These are phyloP conservation scores for Kazachstania sp. DNA, from an alignment of 1,139 yeast genomes.

Conservation along the genomic window DNA sequence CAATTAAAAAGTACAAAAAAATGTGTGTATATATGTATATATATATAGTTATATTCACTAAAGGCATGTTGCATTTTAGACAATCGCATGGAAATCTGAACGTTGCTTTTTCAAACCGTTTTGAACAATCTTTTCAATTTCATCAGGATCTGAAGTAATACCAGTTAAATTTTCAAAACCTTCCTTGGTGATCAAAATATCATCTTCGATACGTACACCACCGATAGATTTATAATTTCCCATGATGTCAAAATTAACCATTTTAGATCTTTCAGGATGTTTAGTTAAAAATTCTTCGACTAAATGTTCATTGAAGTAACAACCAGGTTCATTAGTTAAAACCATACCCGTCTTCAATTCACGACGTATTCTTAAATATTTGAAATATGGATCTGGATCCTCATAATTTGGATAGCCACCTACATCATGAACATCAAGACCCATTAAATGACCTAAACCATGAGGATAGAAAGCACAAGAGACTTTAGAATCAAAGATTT, in stretches of 20 bases:
- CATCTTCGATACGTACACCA: constrained; percentile 95
- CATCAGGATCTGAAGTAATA: constrained; percentile 76
- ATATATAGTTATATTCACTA: not conserved
- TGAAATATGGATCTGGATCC: constrained; percentile 67
- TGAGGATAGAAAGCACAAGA: constrained; percentile 86
- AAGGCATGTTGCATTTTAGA: constrained; percentile 2
- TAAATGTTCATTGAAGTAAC: constrained; percentile 78
- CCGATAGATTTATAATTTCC: constrained; percentile 81
- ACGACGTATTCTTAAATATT: constrained; percentile 75
- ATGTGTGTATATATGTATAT: not conserved
- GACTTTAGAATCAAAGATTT: constrained; percentile 59
- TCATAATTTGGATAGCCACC: constrained; percentile 81
- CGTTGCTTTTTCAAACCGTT: constrained; percentile 60
- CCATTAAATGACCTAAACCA: constrained; percentile 88
- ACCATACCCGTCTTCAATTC: constrained; percentile 68
- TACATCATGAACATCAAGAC: constrained; percentile 94
- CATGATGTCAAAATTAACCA: constrained; percentile 55
- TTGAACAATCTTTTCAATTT: constrained; percentile 67
- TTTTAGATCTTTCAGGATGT: constrained; percentile 49
- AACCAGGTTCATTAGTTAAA: constrained; percentile 91
- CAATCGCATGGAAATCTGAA: constrained; percentile 47
- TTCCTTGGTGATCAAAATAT: constrained; percentile 61
- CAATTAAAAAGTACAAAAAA: not conserved
- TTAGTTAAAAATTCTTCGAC: constrained; percentile 52
- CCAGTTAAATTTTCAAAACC: constrained; percentile 79